Percentiles rank a stretch among this genome's conserved stretches.
Evolutionary conservation across 164 flowering plant species (phyloP).

Genomic region (Taxillus chinensis): DNA sequence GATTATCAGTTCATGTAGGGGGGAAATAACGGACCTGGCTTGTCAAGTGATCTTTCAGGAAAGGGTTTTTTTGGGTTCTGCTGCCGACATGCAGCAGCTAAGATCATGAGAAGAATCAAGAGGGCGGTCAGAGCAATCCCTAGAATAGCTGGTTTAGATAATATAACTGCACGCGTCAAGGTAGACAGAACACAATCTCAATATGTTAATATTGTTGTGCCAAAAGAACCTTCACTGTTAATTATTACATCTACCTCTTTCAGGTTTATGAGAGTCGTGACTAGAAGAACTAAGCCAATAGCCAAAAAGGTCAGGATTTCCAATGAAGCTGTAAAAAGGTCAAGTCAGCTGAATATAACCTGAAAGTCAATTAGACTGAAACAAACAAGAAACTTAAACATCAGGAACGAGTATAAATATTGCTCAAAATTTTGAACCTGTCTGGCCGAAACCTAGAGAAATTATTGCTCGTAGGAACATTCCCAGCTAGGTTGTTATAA

Average conservation of each 20-base stretch:
- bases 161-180: constrained; percentile 41
- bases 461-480: constrained; percentile 69
- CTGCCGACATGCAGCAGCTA: constrained; percentile 71
- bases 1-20: not conserved
- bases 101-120: constrained; percentile 76
- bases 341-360: not conserved
- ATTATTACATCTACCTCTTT: constrained; percentile 41
- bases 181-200: too few relatives aligned
- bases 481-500: constrained; percentile 68
- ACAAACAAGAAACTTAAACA: not conserved
- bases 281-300: constrained; percentile 69
- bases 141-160: constrained; percentile 86
- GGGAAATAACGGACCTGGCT: constrained; percentile 43
- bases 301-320: constrained; percentile 82
- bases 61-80: constrained; percentile 38
- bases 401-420: not conserved
- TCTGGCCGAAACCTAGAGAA: constrained; percentile 75
- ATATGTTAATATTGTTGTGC: too few relatives aligned
- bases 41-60: constrained; percentile 59
- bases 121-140: constrained; percentile 87
- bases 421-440: constrained; percentile 32
- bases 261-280: constrained; percentile 38
- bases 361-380: not conserved
- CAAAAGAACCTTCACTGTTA: not conserved
- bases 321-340: constrained; percentile 49